Evolutionary conservation across 2,329 filamentous ascomycete genomes (phyloP).

Genomic region (Verticillium alfalfae): DNA sequence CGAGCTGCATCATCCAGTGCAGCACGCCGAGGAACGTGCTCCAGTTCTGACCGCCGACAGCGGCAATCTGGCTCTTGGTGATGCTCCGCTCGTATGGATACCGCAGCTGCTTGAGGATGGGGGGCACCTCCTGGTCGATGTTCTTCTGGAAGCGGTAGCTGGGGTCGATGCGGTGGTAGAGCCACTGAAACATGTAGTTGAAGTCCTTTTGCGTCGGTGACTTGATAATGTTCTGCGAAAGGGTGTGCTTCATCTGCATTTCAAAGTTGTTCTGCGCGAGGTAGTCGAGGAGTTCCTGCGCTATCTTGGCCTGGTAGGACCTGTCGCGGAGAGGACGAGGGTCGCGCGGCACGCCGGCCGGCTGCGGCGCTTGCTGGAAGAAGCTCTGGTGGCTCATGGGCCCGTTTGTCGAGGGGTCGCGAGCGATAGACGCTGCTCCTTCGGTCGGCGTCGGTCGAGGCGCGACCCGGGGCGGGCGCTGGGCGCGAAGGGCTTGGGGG

Average conservation of each 20-base stretch:
- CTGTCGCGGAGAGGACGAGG: slow-evolving; percentile 81
- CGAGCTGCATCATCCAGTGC: slow-evolving; percentile 99
- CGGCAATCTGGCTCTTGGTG: slow-evolving; percentile 90
- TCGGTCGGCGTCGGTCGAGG: slow-evolving; percentile 50
- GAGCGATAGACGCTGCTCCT: slow-evolving; percentile 78
- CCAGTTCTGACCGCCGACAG: slow-evolving; percentile 97
- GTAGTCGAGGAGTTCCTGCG: slow-evolving; percentile 86
- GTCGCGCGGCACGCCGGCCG: slow-evolving; percentile 78
- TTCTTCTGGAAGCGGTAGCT: slow-evolving; percentile 89
- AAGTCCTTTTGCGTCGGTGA: slow-evolving; percentile 98
- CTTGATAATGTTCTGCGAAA: slow-evolving; percentile 87
- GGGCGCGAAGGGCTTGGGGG: slow-evolving; percentile 49
- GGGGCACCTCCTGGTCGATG: slow-evolving; percentile 91
- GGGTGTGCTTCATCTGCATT: slow-evolving; percentile 90
- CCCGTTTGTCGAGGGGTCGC: slow-evolving; percentile 60
- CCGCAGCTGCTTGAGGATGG: slow-evolving; percentile 84
- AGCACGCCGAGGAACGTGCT: slow-evolving; percentile 87
- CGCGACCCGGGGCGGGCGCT: slow-evolving; percentile 29
- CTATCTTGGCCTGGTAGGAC: slow-evolving; percentile 74
- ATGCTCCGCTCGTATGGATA: slow-evolving; percentile 96
- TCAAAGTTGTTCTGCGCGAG: slow-evolving; percentile 93
- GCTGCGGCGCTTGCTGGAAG: slow-evolving; percentile 80
- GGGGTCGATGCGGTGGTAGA: slow-evolving; percentile 93
- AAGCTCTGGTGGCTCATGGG: slow-evolving; percentile 82
- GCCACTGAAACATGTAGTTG: slow-evolving; percentile 95